These are phyloP conservation scores for Puccinellia tenuiflora DNA, from an alignment of 176 grass and related monocot species.

Conservation along the genomic window DNA sequence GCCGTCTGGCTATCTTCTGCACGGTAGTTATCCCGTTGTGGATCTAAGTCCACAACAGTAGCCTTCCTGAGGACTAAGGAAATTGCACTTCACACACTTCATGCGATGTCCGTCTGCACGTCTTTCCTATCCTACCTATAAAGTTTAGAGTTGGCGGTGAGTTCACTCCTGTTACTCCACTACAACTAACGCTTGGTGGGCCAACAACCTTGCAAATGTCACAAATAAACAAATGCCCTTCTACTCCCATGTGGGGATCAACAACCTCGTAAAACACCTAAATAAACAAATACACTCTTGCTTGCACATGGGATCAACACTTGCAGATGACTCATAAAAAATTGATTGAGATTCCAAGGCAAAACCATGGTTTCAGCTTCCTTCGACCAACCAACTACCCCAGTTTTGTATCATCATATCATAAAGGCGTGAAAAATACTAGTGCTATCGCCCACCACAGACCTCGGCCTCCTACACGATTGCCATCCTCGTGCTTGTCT, in stretches of 20 bases:
- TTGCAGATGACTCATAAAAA: background rate
- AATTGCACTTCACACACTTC: background rate
- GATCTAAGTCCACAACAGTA: too few species aligned
- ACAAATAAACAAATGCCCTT: background rate
- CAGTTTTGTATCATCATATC: background rate
- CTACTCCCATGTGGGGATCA: background rate
- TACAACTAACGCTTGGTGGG: background rate
- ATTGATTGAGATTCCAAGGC: background rate
- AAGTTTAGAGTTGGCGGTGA: background rate
- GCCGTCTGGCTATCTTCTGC: too few species aligned
- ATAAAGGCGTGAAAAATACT: background rate
- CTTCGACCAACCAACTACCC: background rate
- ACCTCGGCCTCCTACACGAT: background rate
- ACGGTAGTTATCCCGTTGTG: too few species aligned
- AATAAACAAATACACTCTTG: background rate
- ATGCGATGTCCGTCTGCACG: background rate
- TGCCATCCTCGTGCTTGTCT: background rate
- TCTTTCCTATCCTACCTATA: background rate
- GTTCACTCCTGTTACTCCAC: background rate
- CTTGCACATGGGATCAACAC: background rate
- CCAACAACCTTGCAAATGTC: background rate
- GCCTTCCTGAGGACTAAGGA: background rate
- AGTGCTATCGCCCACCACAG: background rate
- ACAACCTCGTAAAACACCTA: background rate
- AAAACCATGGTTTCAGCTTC: background rate